Conservation (phyloP, 2,329 filamentous ascomycete genomes). For the Monilinia vaccinii-corymbosi region DNA sequence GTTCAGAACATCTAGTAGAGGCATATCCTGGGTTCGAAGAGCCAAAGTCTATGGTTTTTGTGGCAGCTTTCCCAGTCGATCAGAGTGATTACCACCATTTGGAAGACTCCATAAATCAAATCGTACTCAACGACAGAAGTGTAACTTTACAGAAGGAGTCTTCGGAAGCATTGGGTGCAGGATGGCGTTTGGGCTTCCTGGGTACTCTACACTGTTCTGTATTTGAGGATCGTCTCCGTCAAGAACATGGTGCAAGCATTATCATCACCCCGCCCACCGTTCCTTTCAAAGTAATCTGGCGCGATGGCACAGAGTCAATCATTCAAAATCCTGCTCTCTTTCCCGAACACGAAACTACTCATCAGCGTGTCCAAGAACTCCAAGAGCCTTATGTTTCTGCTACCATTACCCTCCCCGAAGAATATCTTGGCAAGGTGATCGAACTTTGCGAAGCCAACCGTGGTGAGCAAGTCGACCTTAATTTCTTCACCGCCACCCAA, state of each 20-base stretch:
- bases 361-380: constrained; percentile 47
- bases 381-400: constrained; percentile 70
- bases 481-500: constrained; percentile 85
- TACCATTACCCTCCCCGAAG: constrained; percentile 85
- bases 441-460: constrained; percentile 88
- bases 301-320: constrained; percentile 66
- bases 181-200: constrained; percentile 88
- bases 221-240: constrained; percentile 87
- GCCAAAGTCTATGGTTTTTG: constrained; percentile 97
- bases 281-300: constrained; percentile 77
- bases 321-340: constrained; percentile 84
- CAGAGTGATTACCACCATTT: constrained; percentile 78
- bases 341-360: constrained; percentile 54
- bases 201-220: constrained; percentile 99
- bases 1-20: constrained; percentile 65
- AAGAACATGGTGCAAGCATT: constrained; percentile 89
- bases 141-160: constrained; percentile 91
- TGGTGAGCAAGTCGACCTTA: constrained; percentile 76
- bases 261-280: constrained; percentile 97
- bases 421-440: constrained; percentile 89
- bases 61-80: constrained; percentile 90
- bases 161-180: constrained; percentile 85
- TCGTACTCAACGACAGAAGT: constrained; percentile 89
- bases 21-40: constrained; percentile 90
- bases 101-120: constrained; percentile 88